Evolutionary conservation across 164 flowering plant genomes (phyloP), one percentile per base, ranked within the genome.

Genomic region (Tetracentron sinense): DNA sequence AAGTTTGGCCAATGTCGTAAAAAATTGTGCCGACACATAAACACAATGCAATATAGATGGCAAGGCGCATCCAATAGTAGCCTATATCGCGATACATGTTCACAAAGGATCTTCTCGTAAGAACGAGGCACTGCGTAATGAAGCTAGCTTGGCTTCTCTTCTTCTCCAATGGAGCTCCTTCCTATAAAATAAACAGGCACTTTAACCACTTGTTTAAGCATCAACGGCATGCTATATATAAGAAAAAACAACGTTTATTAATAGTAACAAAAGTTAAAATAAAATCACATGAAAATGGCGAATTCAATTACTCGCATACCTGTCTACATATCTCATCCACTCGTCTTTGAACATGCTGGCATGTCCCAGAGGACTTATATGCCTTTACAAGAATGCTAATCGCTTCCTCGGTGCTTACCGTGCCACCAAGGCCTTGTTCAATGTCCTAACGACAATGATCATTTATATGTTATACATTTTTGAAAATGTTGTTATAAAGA

Each of bases 21-120:
- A 63, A 88, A 35, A 86, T 60, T 23, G 79, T 84, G 4, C 96
- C 90, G 1, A 76, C 49, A 58, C 81, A n/a, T n/a, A 81, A 28
- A 21, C 62, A 70, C 1, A 83, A 25, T 1, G 66, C 68, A 28
- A 79, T 58, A 55, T 79, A 77, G 25, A 81, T 66, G 21, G 54
- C 76, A 19, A 79, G 58, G n/a, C 83, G 78, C 29, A 86, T 14
- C 92, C 96, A 86, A 60, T 77, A 85, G 68, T 86, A 88, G 20
- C 94, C 89, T 6, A 76, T 35, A 54, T 85, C n/a, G n/a, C n/a
- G n/a, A n/a, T n/a, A n/a, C n/a, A n/a, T n/a, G n/a, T n/a, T n/a
- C n/a, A n/a, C n/a, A n/a, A n/a, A n/a, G n/a, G n/a, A n/a, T n/a
- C n/a, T n/a, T n/a, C n/a, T n/a, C n/a, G n/a, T n/a, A n/a, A n/a